Evolutionary conservation across 179 eudicot genomes (phyloP).

Genomic region (Silene vulgaris): DNA sequence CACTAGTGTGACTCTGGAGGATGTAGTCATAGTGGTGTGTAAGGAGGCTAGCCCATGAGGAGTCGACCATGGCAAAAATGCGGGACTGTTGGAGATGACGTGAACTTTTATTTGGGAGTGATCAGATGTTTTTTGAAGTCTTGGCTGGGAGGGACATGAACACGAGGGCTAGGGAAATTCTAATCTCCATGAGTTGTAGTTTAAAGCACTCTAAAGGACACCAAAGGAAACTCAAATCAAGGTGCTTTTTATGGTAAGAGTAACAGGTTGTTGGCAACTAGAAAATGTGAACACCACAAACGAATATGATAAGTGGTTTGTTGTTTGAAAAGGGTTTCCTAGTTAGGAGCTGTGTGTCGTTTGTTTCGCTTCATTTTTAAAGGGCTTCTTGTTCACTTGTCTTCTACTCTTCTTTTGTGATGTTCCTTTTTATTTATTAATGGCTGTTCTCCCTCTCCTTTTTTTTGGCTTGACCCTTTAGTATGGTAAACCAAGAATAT

Average conservation of each 20-base stretch:
- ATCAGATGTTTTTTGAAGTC: not conserved
- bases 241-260: not conserved
- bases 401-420: not conserved
- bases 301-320: not conserved
- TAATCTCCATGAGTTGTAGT: not conserved
- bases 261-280: not conserved
- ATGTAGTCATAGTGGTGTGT: not conserved
- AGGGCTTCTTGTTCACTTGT: constrained; percentile 3
- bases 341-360: not conserved
- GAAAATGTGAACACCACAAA: not conserved
- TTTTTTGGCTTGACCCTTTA: not conserved
- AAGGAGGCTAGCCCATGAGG: not conserved
- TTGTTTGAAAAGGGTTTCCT: not conserved
- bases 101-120: not conserved
- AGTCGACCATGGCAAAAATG: not conserved
- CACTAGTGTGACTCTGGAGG: not conserved
- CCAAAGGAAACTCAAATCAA: not conserved
- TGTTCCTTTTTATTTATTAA: not conserved
- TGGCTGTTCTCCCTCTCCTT: not conserved
- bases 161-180: not conserved
- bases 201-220: not conserved
- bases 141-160: not conserved
- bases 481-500: constrained; percentile 3
- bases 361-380: not conserved
- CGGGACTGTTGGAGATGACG: not conserved